Percentiles rank a stretch among this genome's conserved stretches.
phyloP scores from a whole-genome alignment of 108 stramenopile species.

The Fragilaria crotonensis region DNA sequence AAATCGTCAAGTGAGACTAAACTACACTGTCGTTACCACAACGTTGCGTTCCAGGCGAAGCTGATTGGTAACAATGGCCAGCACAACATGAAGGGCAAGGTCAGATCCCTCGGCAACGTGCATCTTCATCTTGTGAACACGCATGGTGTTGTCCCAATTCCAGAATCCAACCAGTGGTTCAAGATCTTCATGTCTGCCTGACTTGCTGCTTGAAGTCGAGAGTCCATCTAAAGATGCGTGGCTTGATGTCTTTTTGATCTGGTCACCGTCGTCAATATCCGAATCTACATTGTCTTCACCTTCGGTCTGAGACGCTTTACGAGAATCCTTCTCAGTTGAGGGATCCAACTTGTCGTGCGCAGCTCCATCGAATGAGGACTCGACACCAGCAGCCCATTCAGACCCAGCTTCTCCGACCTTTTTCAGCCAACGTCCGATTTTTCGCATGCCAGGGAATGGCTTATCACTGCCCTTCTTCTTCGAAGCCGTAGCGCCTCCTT shows the following conservation, averaged over 20 bases:
- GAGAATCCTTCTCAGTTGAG: neutral
- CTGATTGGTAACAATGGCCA: constrained; percentile 40
- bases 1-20: too few relatives aligned
- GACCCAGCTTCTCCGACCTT: neutral
- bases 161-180: constrained; percentile 41
- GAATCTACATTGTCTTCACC: neutral
- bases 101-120: constrained; percentile 41
- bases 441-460: neutral
- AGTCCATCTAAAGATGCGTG: neutral
- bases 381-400: neutral
- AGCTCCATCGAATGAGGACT: neutral
- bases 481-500: neutral
- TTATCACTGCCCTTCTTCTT: neutral
- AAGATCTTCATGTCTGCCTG: constrained; percentile 1
- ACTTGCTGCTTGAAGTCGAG: too few relatives aligned
- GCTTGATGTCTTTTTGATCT: neutral
- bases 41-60: constrained; percentile 40
- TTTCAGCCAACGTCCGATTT: neutral
- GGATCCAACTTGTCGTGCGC: neutral
- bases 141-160: constrained; percentile 33
- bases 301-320: neutral
- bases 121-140: constrained; percentile 35
- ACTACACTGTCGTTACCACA: constrained; percentile 25
- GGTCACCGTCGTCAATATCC: neutral
- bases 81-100: constrained; percentile 37